A percentile compares a stretch with the other conserved stretches of the same genome.
Evolutionary conservation across 2,329 filamentous ascomycete species (phyloP).

Genomic region (Penicillium psychrosexuale): DNA sequence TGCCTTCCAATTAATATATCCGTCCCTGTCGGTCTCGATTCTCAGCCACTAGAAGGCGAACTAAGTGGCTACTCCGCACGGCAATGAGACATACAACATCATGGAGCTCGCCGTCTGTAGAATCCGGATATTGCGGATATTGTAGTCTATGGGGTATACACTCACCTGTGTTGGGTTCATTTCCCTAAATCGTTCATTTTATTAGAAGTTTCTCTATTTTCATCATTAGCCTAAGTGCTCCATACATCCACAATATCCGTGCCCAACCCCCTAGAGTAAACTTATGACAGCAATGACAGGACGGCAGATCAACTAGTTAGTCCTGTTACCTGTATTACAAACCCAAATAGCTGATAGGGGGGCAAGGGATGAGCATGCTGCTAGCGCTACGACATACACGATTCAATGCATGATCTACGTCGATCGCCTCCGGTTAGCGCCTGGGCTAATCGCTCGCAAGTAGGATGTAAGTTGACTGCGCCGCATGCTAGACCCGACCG

Average conservation of each 20-base stretch:
- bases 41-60: too few species aligned
- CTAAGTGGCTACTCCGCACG: neutral
- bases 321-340: neutral
- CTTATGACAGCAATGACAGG: neutral
- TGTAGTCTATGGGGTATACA: neutral
- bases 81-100: neutral
- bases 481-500: neutral
- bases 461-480: constrained; percentile 7
- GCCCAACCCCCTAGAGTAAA: neutral
- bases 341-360: neutral
- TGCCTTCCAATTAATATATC: neutral
- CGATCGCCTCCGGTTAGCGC: neutral
- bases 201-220: neutral
- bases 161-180: neutral
- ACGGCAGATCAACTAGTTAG: neutral
- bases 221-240: neutral
- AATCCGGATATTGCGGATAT: neutral
- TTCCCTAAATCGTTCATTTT: neutral
- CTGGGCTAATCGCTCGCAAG: neutral
- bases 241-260: neutral
- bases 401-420: constrained; percentile 4
- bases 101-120: neutral
- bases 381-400: neutral
- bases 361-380: neutral
- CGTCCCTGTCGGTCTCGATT: neutral